phyloP scores from a whole-genome alignment of 805 yeast genomes.

The Wickerhamomyces kurtzmanii region DNA sequence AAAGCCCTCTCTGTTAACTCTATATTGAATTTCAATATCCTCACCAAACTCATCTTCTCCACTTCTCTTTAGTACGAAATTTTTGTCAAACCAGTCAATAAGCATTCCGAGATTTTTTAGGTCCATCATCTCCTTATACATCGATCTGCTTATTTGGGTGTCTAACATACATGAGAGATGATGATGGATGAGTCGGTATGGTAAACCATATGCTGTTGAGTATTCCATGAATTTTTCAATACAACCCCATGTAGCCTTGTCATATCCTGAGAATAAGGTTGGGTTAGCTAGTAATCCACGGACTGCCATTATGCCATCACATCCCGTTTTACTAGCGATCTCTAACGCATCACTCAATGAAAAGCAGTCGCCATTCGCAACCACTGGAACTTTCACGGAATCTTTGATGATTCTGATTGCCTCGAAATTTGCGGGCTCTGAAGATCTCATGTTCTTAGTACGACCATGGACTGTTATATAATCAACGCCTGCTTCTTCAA shows the following conservation, averaged over 20 bases:
- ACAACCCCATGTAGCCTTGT: slow-evolving; percentile 82
- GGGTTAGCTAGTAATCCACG: slow-evolving; percentile 85
- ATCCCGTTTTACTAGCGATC: slow-evolving; percentile 61
- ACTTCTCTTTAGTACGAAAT: slow-evolving; percentile 55
- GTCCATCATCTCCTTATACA: slow-evolving; percentile 57
- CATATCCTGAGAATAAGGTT: slow-evolving; percentile 70
- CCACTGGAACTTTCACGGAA: slow-evolving; percentile 55
- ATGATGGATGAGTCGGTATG: slow-evolving; percentile 77
- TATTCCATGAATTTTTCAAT: slow-evolving; percentile 77
- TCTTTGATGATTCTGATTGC: slow-evolving; percentile 64
- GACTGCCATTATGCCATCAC: slow-evolving; percentile 93
- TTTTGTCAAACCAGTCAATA: slow-evolving; percentile 73
- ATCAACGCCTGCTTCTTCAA: slow-evolving; percentile 86
- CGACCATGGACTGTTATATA: slow-evolving; percentile 93
- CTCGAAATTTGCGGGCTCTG: slow-evolving; percentile 73
- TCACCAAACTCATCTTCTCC: slow-evolving; percentile 66
- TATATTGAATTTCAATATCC: slow-evolving; percentile 34
- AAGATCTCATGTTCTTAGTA: slow-evolving; percentile 74
- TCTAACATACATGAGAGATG: slow-evolving; percentile 85
- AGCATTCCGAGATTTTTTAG: slow-evolving; percentile 48
- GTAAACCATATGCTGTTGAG: slow-evolving; percentile 72
- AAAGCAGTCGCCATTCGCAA: slow-evolving; percentile 98
- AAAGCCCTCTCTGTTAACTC: slow-evolving; percentile 13
- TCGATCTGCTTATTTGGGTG: slow-evolving; percentile 31
- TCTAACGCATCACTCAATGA: slow-evolving; percentile 48